Conservation (phyloP, 106 monocot species). For the Cymbidium sinense region DNA sequence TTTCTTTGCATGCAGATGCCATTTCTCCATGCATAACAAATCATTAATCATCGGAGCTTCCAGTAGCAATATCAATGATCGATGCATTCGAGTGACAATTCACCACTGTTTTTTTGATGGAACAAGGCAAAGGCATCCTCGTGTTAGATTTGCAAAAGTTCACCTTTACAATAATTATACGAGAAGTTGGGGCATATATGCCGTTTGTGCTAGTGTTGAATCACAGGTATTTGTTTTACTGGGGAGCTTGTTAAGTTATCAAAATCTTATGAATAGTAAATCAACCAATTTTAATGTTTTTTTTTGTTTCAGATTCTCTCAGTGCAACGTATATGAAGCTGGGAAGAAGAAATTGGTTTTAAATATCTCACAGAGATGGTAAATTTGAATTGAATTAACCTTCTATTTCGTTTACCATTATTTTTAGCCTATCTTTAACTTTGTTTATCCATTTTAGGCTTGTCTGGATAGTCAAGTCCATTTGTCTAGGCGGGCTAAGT, state of each 20-base stretch:
- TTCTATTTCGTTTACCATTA: too few relatives aligned
- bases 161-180: conserved; percentile 96
- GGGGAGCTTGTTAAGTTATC: background rate
- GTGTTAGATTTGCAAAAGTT: conserved; percentile 79
- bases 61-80: conserved; percentile 38
- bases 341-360: conserved; percentile 61
- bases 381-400: background rate
- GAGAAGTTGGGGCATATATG: conserved; percentile 88
- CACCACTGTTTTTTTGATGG: conserved; percentile 95
- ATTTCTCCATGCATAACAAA: conserved; percentile 69
- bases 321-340: conserved; percentile 89
- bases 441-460: too few relatives aligned
- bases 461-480: too few relatives aligned
- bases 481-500: too few relatives aligned
- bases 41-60: conserved; percentile 69
- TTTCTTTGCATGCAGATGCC: conserved; percentile 39
- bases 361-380: conserved; percentile 88
- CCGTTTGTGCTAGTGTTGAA: conserved; percentile 89
- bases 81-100: conserved; percentile 73
- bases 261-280: background rate
- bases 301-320: conserved; percentile 56
- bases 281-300: background rate
- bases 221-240: conserved; percentile 40
- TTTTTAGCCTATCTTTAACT: too few relatives aligned
- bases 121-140: conserved; percentile 74